A percentile compares a stretch with the other conserved stretches of the same genome.
phyloP scores from a whole-genome alignment of 148 eudicot species.

The Salicornia ramosissima region DNA sequence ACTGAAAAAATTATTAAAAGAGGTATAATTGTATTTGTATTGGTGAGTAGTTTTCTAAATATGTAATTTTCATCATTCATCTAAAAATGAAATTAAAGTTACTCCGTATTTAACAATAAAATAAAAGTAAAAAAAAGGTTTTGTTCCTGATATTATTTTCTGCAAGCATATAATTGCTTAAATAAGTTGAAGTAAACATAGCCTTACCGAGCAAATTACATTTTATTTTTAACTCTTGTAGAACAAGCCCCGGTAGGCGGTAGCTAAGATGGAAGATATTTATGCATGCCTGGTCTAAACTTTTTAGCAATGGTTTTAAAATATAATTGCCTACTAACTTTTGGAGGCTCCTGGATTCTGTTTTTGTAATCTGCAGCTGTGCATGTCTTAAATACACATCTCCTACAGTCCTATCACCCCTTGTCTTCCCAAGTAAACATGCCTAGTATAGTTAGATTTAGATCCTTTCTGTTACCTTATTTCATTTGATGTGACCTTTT shows the following conservation, averaged over 20 bases:
- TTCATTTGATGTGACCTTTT: background rate
- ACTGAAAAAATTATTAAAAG: too few relatives aligned
- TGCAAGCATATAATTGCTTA: too few relatives aligned
- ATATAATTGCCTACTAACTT: background rate
- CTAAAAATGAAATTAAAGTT: too few relatives aligned
- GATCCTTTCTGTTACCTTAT: conserved; percentile 9
- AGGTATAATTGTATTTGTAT: too few relatives aligned
- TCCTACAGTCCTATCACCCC: background rate
- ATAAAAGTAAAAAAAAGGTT: too few relatives aligned
- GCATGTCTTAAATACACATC: background rate
- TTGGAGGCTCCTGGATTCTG: background rate
- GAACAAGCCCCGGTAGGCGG: background rate
- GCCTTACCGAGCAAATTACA: too few relatives aligned
- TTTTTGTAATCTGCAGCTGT: background rate
- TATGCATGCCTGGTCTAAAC: background rate
- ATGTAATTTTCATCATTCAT: too few relatives aligned
- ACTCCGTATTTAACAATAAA: too few relatives aligned
- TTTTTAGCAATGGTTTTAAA: background rate
- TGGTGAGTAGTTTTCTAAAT: too few relatives aligned
- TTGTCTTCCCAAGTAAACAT: background rate
- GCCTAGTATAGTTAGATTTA: background rate
- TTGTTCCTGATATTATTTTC: too few relatives aligned
- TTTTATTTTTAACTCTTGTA: background rate
- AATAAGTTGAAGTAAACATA: too few relatives aligned
- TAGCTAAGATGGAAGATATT: background rate